Base-by-base conservation (phyloP, 768 basidiomycete species). In the Coprinellus aureogranulatus region DNA sequence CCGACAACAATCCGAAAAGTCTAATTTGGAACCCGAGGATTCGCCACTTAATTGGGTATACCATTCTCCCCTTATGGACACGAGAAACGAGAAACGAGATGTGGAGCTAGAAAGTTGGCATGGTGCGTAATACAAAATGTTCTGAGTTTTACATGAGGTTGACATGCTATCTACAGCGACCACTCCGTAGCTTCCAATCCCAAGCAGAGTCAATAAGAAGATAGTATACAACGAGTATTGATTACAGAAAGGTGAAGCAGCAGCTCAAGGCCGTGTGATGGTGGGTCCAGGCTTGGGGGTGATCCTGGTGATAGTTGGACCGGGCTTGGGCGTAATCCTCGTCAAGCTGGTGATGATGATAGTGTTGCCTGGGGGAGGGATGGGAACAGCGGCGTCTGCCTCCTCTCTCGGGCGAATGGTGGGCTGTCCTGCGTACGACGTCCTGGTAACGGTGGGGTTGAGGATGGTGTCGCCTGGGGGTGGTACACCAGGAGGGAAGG, bases 401-500 rank as follows among this genome's bases (percentile, higher is more conserved):
- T 44, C 41, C 41, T 44, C 41, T 16, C 6, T 25, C 16, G 48
- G 48, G 8, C 48, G 48, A 16, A 31, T 27, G 26, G 48, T 49
- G 2, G 48, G 48, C 16, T 27, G 18, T 3, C 26, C 26, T 4
- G 14, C 18, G 28, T 49, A 49, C 11, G 26, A 28, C 48, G 48
- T 49, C 26, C 48, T 27, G 2, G 48, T 49, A 16, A 52, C 11
- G 34, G 28, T 52, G 31, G 50, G 30, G 50, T 31, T 18, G 34
- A 52, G 22, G 50, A 52, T 52, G 30, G 50, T 52, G 30, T 52
- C 50, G n/a, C 6, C 18, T n/a, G 50, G 31, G 9, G 50, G 50
- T 14, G 16, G 11, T 16, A 28, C 31, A 14, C n/a, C 31, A 8
- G 14, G 31, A 22, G 50, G 50, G 34, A 52, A 11, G 18, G 50